These are phyloP conservation scores for Leishmania aethiopica DNA, from an alignment of 208 protist species.

Conservation along the genomic window DNA sequence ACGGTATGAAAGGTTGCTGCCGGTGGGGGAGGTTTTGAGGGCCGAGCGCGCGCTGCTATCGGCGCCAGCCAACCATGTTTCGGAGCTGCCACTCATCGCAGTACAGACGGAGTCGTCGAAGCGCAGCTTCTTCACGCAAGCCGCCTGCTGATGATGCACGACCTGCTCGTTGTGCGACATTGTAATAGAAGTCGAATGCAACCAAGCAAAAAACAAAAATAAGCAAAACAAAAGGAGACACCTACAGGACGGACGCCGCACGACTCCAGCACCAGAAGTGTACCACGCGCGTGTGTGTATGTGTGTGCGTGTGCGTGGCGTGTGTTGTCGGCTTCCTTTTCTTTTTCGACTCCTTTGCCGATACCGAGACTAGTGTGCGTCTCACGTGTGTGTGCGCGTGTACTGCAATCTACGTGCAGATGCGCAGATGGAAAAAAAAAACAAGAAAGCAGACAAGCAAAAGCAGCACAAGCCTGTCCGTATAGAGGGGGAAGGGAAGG, in stretches of 20 bases:
- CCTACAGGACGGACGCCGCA: background rate
- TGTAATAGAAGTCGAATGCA: background rate
- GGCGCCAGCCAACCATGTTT: background rate
- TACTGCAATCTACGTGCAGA: background rate
- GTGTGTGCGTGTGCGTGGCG: background rate
- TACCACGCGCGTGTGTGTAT: background rate
- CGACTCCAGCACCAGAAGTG: background rate
- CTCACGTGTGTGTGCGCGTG: background rate
- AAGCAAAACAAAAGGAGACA: background rate
- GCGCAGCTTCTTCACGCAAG: conserved; percentile 29
- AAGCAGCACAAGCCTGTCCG: background rate
- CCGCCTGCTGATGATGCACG: background rate
- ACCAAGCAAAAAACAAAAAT: background rate
- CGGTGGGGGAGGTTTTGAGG: conserved; percentile 12
- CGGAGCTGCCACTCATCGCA: background rate
- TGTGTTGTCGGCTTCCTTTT: background rate
- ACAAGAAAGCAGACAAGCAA: background rate
- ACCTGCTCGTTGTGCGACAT: conserved; percentile 13
- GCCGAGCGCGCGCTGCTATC: conserved; percentile 17
- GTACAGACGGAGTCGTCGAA: conserved; percentile 22
- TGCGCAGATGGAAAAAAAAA: background rate
- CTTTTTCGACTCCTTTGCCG: background rate
- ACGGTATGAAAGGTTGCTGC: background rate
- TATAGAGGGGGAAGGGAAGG: background rate
- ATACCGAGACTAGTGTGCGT: background rate